These are phyloP conservation scores for Lunasporangiospora selenospora DNA, from an alignment of 192 early-diverging fungal species.

Conservation along the genomic window DNA sequence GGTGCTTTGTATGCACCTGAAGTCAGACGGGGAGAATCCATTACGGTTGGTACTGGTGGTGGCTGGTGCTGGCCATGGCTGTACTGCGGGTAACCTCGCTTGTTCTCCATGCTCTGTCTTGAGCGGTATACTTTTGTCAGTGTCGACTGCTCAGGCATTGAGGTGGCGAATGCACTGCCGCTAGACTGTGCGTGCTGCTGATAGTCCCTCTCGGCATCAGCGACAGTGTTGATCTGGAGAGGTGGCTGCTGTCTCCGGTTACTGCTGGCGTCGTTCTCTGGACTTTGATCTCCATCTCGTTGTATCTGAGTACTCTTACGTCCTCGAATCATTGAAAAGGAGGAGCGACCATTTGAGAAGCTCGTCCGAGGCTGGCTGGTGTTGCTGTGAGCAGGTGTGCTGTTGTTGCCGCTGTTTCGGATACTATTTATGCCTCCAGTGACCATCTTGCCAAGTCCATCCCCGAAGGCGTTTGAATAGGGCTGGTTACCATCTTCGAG, in stretches of 20 bases:
- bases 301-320: slow-evolving; percentile 21
- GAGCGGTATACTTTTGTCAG: neutral
- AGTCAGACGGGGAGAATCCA: no score
- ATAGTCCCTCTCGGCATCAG: neutral
- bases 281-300: slow-evolving; percentile 12
- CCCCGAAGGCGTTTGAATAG: neutral
- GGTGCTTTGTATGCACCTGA: slow-evolving; percentile 31
- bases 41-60: no score
- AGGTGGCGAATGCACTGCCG: neutral
- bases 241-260: neutral
- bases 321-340: slow-evolving; percentile 22
- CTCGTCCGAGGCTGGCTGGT: slow-evolving; percentile 25
- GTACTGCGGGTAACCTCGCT: slow-evolving; percentile 4
- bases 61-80: slow-evolving; percentile 3
- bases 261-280: neutral
- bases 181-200: slow-evolving; percentile 1
- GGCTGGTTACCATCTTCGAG: neutral
- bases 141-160: neutral
- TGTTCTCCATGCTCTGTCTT: neutral
- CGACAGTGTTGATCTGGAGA: slow-evolving; percentile 18
- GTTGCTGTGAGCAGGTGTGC: slow-evolving; percentile 7
- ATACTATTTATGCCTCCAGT: slow-evolving; percentile 2
- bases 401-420: slow-evolving; percentile 11
- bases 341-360: slow-evolving; percentile 14
- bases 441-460: neutral